Evolutionary conservation across 768 basidiomycete genomes (phyloP).

Genomic region (Suillus paluster): DNA sequence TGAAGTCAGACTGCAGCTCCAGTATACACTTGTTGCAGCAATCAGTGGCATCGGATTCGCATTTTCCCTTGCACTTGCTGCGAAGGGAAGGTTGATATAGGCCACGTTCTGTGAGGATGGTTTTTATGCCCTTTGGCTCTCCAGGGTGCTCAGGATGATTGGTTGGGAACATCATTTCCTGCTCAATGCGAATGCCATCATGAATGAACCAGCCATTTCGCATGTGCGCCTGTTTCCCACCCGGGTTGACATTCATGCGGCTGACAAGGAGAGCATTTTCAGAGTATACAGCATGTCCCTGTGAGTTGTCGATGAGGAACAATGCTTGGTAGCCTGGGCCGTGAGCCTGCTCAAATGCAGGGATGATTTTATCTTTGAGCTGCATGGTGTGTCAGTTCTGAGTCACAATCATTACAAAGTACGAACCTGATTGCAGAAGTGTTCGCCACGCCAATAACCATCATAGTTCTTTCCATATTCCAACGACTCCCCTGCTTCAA

Average conservation of each 20-base stretch:
- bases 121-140: conserved; percentile 38
- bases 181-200: conserved; percentile 23
- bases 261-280: conserved; percentile 21
- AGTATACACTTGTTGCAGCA: conserved; percentile 39
- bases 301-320: conserved; percentile 28
- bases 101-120: conserved; percentile 32
- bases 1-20: conserved; percentile 30
- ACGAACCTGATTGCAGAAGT: too few species aligned
- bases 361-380: conserved; percentile 12
- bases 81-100: too few species aligned
- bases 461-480: conserved; percentile 52
- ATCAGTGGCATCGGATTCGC: background rate
- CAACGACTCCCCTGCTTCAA: conserved; percentile 37
- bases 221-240: conserved; percentile 26
- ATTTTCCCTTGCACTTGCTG: conserved; percentile 7
- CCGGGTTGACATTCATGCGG: conserved; percentile 29
- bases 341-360: conserved; percentile 18
- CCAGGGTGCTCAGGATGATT: conserved; percentile 36
- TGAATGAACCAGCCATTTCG: conserved; percentile 39
- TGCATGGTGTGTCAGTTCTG: too few species aligned
- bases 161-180: conserved; percentile 39
- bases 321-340: conserved; percentile 24
- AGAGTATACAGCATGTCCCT: conserved; percentile 30
- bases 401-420: too few species aligned
- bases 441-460: conserved; percentile 43